Percentiles rank a stretch among this genome's conserved stretches.
Evolutionary conservation across 805 yeast species (phyloP).

Genomic region (Kodamaea sagamina): DNA sequence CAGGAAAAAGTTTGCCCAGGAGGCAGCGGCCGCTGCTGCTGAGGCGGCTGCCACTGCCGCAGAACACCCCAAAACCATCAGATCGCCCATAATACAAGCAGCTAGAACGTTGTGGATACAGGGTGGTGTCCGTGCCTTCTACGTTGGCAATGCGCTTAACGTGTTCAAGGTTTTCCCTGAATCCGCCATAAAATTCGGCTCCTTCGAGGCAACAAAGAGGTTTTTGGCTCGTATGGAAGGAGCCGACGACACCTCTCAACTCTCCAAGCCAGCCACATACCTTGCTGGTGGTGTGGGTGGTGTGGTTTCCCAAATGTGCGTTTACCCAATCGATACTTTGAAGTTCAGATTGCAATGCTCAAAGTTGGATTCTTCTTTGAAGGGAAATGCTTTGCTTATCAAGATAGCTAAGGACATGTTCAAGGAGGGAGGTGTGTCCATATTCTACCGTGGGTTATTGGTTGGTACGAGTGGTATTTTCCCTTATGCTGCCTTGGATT

Average conservation of each 20-base stretch:
- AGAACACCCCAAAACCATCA: constrained; percentile 48
- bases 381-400: constrained; percentile 61
- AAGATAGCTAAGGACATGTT: constrained; percentile 78
- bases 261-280: constrained; percentile 79
- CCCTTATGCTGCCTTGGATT: constrained; percentile 95
- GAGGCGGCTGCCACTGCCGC: constrained; percentile 28
- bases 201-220: constrained; percentile 85
- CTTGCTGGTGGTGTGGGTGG: constrained; percentile 97
- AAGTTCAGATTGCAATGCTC: constrained; percentile 95
- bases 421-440: constrained; percentile 70
- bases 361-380: constrained; percentile 60
- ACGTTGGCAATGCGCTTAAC: constrained; percentile 93
- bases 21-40: constrained; percentile 25
- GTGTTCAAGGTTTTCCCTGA: constrained; percentile 95
- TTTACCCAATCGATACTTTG: constrained; percentile 93
- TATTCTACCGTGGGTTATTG: constrained; percentile 83
- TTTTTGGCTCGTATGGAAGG: constrained; percentile 76
- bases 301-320: constrained; percentile 86
- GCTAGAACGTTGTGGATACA: constrained; percentile 77
- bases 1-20: constrained; percentile 28
- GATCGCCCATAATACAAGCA: constrained; percentile 79
- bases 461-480: constrained; percentile 96
- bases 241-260: constrained; percentile 62
- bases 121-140: constrained; percentile 86
- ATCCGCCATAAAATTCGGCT: constrained; percentile 95